These are phyloP conservation scores for Aspergillus alliaceus DNA, from an alignment of 2,329 filamentous ascomycete species.

Conservation along the genomic window DNA sequence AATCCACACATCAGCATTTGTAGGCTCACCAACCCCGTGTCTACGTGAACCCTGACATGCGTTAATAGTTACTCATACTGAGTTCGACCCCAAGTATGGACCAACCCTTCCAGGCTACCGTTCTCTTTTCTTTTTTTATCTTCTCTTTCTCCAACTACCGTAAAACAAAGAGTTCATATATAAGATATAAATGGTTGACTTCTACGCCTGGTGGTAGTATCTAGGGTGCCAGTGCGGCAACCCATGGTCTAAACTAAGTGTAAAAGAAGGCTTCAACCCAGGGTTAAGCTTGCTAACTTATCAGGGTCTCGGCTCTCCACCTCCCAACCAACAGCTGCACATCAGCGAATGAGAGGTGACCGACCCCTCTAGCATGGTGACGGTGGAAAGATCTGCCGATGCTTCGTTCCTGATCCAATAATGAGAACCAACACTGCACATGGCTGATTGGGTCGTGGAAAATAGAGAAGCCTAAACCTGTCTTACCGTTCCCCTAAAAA, in stretches of 20 bases:
- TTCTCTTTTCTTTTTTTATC: too few species aligned
- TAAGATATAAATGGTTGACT: too few species aligned
- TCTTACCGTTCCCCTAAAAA: too few species aligned
- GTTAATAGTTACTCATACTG: too few species aligned
- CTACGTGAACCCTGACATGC: background rate
- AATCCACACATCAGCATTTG: background rate
- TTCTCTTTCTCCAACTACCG: too few species aligned
- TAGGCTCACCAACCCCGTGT: background rate
- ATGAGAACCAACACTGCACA: background rate
- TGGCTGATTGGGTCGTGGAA: slow-evolving; percentile 6
- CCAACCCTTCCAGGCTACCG: background rate
- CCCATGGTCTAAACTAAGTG: background rate
- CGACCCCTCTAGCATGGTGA: background rate
- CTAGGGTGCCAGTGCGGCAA: background rate
- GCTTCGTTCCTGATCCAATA: slow-evolving; percentile 1
- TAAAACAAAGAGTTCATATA: too few species aligned
- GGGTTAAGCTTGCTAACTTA: too few species aligned
- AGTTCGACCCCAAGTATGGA: background rate
- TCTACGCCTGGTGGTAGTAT: too few species aligned
- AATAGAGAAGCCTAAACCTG: background rate
- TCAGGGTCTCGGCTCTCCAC: background rate
- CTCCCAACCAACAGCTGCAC: background rate
- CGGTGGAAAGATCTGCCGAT: background rate
- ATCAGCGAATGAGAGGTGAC: background rate
- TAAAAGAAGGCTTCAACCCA: too few species aligned